Conservation (phyloP, 768 basidiomycete genomes). For the Chiua virens region DNA sequence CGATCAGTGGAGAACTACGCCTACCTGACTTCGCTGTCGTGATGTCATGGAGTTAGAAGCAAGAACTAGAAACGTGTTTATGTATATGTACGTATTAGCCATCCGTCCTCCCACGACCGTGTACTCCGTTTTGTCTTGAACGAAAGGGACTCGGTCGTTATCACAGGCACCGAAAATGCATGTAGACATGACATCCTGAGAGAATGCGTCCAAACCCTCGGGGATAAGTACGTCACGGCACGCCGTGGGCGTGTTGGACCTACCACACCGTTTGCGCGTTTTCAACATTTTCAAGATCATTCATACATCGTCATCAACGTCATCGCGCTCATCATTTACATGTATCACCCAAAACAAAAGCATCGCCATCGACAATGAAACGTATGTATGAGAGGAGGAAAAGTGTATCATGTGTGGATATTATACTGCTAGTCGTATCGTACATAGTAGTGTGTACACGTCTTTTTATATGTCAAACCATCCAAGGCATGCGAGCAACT, state of each 20-base stretch:
- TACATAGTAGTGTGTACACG: slow-evolving; percentile 30
- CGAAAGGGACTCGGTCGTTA: no score
- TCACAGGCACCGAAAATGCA: no score
- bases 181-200: no score
- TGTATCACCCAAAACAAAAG: background rate
- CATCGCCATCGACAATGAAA: background rate
- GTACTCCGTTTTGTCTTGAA: slow-evolving; percentile 1
- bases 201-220: background rate
- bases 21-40: slow-evolving; percentile 21
- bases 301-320: background rate
- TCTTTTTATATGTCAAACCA: slow-evolving; percentile 15
- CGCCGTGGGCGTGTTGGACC: background rate
- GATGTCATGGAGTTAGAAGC: slow-evolving; percentile 2
- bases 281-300: background rate
- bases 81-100: slow-evolving; percentile 13
- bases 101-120: background rate
- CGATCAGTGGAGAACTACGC: slow-evolving; percentile 9
- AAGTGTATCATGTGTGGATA: slow-evolving; percentile 16
- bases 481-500: slow-evolving; percentile 20
- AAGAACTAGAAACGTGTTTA: background rate
- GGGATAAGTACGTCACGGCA: background rate
- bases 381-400: background rate
- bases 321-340: slow-evolving; percentile 6
- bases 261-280: slow-evolving; percentile 10
- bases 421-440: slow-evolving; percentile 27